These are phyloP conservation scores for Backusella circina DNA, from an alignment of 192 early-diverging fungal species.

Conservation along the genomic window DNA sequence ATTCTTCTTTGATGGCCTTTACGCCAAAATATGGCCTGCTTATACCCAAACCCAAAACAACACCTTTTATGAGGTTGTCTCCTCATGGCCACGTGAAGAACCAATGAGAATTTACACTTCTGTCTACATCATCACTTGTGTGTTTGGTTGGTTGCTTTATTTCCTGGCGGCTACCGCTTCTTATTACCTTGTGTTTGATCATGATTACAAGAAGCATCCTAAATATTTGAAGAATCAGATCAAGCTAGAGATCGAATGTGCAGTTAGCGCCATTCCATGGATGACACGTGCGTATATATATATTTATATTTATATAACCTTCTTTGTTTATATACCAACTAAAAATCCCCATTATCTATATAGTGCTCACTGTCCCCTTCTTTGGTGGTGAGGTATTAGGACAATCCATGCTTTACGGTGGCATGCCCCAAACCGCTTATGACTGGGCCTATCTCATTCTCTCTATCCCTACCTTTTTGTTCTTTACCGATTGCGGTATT, in stretches of 20 bases:
- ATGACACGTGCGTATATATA: slow-evolving; percentile 49
- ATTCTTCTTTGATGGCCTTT: slow-evolving; percentile 59
- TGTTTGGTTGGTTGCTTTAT: slow-evolving; percentile 81
- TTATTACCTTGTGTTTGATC: slow-evolving; percentile 86
- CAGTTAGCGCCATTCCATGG: slow-evolving; percentile 72
- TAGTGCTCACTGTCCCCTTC: slow-evolving; percentile 84
- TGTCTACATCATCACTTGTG: slow-evolving; percentile 56
- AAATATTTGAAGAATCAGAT: slow-evolving; percentile 91
- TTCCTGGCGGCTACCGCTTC: slow-evolving; percentile 69
- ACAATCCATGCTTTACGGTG: slow-evolving; percentile 64
- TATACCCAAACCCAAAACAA: slow-evolving; percentile 35
- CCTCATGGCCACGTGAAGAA: slow-evolving; percentile 54
- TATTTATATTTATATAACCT: neutral
- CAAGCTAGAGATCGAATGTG: slow-evolving; percentile 74
- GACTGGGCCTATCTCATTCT: slow-evolving; percentile 72
- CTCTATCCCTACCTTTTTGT: slow-evolving; percentile 69
- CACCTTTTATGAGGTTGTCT: slow-evolving; percentile 30
- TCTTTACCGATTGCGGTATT: slow-evolving; percentile 92
- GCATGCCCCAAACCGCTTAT: slow-evolving; percentile 30
- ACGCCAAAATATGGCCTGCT: slow-evolving; percentile 29
- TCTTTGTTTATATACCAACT: neutral
- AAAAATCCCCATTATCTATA: no score
- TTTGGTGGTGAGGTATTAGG: slow-evolving; percentile 87
- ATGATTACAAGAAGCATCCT: slow-evolving; percentile 83
- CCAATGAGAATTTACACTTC: slow-evolving; percentile 67